A percentile compares a stretch with the other conserved stretches of the same genome.
Evolutionary conservation across 345 rosid genomes (phyloP).

Genomic region (Eucalyptus cladocalyx): DNA sequence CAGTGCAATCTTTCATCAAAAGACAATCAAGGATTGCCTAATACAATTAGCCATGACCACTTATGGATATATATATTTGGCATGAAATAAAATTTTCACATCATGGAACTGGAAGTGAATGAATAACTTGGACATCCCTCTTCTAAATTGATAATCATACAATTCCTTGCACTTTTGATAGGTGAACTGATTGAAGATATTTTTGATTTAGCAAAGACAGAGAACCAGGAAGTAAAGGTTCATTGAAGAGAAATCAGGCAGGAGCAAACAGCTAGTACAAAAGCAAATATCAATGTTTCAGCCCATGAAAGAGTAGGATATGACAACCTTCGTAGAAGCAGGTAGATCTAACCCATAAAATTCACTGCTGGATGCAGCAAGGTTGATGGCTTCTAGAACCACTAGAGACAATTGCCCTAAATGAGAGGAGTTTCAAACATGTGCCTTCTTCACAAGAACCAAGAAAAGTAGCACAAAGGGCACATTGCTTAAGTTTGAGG

Average conservation of each 20-base stretch:
- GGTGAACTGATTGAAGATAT: neutral
- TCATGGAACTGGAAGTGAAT: neutral
- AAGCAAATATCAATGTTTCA: neutral
- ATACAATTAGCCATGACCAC: neutral
- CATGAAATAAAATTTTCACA: neutral
- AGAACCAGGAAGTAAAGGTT: neutral
- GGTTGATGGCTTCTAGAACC: neutral
- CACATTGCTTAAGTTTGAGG: neutral
- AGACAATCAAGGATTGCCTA: neutral
- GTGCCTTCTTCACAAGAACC: neutral
- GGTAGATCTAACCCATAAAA: neutral
- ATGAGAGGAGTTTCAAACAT: neutral
- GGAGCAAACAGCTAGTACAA: neutral
- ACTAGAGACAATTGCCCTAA: neutral
- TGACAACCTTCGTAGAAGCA: neutral
- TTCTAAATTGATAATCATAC: neutral
- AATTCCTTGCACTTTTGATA: neutral
- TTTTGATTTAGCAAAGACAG: neutral
- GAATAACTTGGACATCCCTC: neutral
- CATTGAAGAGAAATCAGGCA: neutral
- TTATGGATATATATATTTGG: neutral
- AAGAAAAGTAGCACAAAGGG: neutral
- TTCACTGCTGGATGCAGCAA: neutral
- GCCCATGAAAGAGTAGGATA: neutral
- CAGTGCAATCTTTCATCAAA: neutral